Evolutionary conservation across 2,329 filamentous ascomycete genomes (phyloP).

Genomic region (Epichloe festucae): DNA sequence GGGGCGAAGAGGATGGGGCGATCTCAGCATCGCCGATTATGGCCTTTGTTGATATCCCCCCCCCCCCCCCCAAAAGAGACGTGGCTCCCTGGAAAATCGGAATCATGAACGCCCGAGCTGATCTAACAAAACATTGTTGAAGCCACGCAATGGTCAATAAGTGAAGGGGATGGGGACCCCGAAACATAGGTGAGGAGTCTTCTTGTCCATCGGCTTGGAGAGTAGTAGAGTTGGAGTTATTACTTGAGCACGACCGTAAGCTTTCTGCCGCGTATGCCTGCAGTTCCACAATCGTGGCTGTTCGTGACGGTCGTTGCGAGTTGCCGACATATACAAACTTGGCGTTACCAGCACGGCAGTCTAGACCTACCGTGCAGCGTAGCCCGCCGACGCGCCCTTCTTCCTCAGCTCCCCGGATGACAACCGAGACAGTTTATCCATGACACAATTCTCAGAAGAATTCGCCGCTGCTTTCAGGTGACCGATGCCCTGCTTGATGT

Average conservation of each 20-base stretch:
- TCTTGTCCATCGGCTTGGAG: too few species aligned
- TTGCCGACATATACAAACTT: neutral
- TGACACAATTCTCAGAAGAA: neutral
- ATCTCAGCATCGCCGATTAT: neutral
- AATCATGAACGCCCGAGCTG: neutral
- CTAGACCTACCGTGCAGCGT: neutral
- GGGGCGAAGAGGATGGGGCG: neutral
- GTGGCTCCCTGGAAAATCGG: neutral
- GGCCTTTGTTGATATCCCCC: neutral
- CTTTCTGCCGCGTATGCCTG: neutral
- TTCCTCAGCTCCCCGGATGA: neutral
- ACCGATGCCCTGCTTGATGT: constrained; percentile 21
- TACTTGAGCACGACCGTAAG: neutral
- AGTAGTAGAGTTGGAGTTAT: too few species aligned
- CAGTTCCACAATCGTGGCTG: neutral
- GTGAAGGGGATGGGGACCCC: too few species aligned
- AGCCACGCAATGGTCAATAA: too few species aligned
- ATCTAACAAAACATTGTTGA: neutral
- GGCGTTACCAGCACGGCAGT: neutral
- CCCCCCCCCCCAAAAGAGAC: too few species aligned
- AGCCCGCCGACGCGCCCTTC: neutral
- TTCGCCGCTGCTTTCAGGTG: constrained; percentile 14
- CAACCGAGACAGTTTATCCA: neutral
- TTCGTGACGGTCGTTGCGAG: neutral
- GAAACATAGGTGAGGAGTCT: too few species aligned